phyloP scores from a whole-genome alignment of 805 yeast genomes.

The Yarrowia sp. region DNA sequence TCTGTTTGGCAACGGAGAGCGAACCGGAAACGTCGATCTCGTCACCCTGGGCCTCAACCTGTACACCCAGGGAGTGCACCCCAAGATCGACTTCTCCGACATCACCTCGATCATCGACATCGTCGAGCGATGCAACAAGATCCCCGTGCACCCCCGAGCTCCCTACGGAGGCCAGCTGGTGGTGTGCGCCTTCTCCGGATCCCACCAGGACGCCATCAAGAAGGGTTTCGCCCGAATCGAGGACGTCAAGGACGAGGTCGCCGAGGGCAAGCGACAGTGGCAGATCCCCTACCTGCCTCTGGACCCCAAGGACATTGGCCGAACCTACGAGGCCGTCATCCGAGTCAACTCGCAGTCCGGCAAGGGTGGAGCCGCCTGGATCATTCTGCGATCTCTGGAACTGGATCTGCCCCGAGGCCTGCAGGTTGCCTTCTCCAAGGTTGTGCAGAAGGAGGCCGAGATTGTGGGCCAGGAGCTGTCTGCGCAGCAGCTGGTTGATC shows the following conservation, averaged over 20 bases:
- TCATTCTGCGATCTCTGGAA: constrained; percentile 74
- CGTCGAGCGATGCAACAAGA: constrained; percentile 80
- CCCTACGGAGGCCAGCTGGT: constrained; percentile 86
- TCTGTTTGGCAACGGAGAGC: constrained; percentile 84
- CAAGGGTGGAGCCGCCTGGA: constrained; percentile 91
- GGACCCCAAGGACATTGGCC: constrained; percentile 84
- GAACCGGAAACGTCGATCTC: constrained; percentile 85
- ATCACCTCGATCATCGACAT: constrained; percentile 69
- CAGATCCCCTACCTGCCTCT: constrained; percentile 80
- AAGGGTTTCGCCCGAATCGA: constrained; percentile 65
- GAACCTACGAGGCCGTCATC: constrained; percentile 90
- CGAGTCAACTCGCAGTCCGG: constrained; percentile 89
- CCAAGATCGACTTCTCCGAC: constrained; percentile 74
- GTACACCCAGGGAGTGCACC: constrained; percentile 79
- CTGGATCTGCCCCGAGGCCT: constrained; percentile 82
- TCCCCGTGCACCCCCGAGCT: constrained; percentile 78
- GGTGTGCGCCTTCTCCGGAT: constrained; percentile 82
- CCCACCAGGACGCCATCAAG: constrained; percentile 90
- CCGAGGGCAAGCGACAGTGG: constrained; percentile 57
- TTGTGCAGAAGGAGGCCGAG: constrained; percentile 76
- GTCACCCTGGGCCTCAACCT: constrained; percentile 79
- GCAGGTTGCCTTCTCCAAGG: constrained; percentile 75
- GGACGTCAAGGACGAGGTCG: constrained; percentile 35
- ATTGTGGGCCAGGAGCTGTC: constrained; percentile 72
- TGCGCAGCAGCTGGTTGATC: constrained; percentile 65